Base-by-base conservation (phyloP, 345 rosid species). In the Erysimum cheiranthoides region DNA sequence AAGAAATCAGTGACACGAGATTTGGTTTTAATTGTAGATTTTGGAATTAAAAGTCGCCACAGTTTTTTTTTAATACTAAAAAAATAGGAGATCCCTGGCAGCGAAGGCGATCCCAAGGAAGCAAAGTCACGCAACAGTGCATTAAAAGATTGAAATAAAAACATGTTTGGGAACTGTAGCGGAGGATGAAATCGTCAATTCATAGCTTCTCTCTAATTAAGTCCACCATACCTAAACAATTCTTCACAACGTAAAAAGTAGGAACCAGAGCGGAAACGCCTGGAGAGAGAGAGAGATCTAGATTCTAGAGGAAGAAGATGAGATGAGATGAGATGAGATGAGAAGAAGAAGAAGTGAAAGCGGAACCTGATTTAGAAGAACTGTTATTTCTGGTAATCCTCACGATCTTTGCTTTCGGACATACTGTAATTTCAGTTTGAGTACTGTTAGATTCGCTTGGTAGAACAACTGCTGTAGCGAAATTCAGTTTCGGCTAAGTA, bases 151-250 rank as follows among this genome's bases (percentile, higher is more conserved):
- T 39, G n/a, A 4, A 49, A 9, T n/a, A 42, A 7, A 53, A 59
- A 50, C 63, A 59, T 72, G 59, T 66, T 58, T 25, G 69, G 40
- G 25, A 40, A 70, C 21, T 6, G 80, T 56, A 21, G 0, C 28
- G 6, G 61, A 71, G 68, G 77, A 77, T 66, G 7, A 31, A 39
- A 17, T 66, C 50, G 81, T 71, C 56, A 66, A 66, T 71, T 71
- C 18, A 0, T 3, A 47, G 34, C n/a, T 64, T 46, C 32, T 78
- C 25, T 77, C 38, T 77, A 12, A 71, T 57, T 50, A 67, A 78
- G 77, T 31, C 81, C 68, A 64, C 68, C 81, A 8, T 18, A 71
- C 77, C 81, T 66, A 72, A 68, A 66, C 51, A 21, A 77, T 45
- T 70, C 68, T 72, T 66, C 58, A 25, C 58, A 72, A 67, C 77